phyloP scores from a whole-genome alignment of 805 yeast species.

The Diddensiella caesifluorescens region DNA sequence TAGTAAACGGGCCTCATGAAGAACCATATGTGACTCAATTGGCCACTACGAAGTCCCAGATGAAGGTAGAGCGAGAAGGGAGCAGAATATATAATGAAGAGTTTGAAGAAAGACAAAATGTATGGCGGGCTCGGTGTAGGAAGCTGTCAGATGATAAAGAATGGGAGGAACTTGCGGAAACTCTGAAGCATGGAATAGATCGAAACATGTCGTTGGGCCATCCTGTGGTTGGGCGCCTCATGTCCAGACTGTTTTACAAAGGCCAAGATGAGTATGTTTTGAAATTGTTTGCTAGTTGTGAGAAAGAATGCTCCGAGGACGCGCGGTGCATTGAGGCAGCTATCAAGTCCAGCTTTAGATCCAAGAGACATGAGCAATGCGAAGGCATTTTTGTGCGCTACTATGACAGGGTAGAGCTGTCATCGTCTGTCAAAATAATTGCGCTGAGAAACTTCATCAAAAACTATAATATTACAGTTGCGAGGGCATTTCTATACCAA shows the following conservation, averaged over 20 bases:
- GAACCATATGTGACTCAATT: background rate
- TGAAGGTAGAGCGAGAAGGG: background rate
- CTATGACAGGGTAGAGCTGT: slow-evolving; percentile 10
- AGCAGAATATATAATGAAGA: no score
- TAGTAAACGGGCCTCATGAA: background rate
- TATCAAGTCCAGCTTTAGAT: slow-evolving; percentile 14
- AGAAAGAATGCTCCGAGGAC: slow-evolving; percentile 7
- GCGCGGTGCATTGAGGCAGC: slow-evolving; percentile 12
- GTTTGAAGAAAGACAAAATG: background rate
- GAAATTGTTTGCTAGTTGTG: slow-evolving; percentile 12
- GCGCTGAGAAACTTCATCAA: slow-evolving; percentile 15
- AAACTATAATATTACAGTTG: slow-evolving; percentile 17
- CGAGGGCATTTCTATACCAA: slow-evolving; percentile 17
- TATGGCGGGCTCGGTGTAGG: slow-evolving; percentile 5
- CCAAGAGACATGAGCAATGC: slow-evolving; percentile 11
- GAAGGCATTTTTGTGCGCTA: slow-evolving; percentile 16
- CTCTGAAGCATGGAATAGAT: slow-evolving; percentile 6
- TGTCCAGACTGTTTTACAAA: slow-evolving; percentile 7
- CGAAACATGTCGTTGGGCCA: background rate
- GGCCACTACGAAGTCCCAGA: background rate
- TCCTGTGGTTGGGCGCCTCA: slow-evolving; percentile 6
- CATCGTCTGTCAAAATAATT: slow-evolving; percentile 8
- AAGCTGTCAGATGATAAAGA: slow-evolving; percentile 2
- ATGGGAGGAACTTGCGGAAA: slow-evolving; percentile 7
- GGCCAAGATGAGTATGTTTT: slow-evolving; percentile 10